Conservation (phyloP, 768 basidiomycete species). For the Mycena rebaudengoi region DNA sequence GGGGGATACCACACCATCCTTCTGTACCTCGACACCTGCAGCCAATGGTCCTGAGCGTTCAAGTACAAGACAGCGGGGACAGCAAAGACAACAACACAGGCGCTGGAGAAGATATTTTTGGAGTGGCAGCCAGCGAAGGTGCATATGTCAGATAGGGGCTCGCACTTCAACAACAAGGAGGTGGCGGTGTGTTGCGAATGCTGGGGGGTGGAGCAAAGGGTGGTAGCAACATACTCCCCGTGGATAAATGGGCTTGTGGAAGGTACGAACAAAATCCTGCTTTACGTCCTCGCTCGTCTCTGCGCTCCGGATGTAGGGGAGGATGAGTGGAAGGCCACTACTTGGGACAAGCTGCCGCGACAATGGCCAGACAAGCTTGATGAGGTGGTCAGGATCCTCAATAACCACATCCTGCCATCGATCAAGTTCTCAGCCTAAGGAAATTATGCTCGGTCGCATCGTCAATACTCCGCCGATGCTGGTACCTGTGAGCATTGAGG, state of each 20-base stretch:
- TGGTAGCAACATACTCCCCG: conserved; percentile 28
- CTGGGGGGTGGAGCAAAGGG: conserved; percentile 11
- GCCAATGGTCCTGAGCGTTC: conserved; percentile 29
- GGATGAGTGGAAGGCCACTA: neutral
- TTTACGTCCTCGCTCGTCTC: conserved; percentile 21
- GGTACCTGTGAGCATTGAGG: too few relatives aligned
- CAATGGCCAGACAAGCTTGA: conserved; percentile 30
- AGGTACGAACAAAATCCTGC: conserved; percentile 30
- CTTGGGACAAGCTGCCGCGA: conserved; percentile 20
- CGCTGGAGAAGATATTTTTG: too few relatives aligned
- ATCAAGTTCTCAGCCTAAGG: too few relatives aligned
- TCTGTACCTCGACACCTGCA: conserved; percentile 24
- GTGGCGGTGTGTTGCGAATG: conserved; percentile 15
- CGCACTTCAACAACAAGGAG: neutral
- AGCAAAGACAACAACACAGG: neutral
- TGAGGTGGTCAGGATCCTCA: conserved; percentile 15
- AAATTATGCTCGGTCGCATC: too few relatives aligned
- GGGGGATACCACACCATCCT: conserved; percentile 25
- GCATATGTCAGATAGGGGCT: neutral
- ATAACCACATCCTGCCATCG: too few relatives aligned
- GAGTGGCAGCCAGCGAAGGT: too few relatives aligned
- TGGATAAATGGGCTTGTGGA: conserved; percentile 38
- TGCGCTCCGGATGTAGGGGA: conserved; percentile 29
- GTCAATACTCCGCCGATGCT: too few relatives aligned
- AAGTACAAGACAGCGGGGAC: conserved; percentile 2